A percentile compares a stretch with the other conserved stretches of the same genome.
Conservation (phyloP, 2,329 filamentous ascomycete species). For the Gnomoniopsis smithogilvyi region DNA sequence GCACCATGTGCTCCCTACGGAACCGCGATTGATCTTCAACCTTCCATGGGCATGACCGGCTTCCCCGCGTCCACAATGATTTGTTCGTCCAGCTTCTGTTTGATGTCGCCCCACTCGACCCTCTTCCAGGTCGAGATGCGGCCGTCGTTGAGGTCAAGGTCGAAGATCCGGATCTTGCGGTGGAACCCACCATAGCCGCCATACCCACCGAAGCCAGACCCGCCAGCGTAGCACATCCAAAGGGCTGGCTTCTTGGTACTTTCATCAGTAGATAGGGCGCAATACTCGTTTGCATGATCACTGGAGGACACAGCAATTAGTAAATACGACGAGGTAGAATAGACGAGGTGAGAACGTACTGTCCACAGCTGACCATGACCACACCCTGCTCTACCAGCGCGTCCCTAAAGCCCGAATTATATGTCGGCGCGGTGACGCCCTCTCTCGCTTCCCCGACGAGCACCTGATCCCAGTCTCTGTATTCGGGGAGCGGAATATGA, state of each 20-base stretch:
- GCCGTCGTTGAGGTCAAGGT: constrained; percentile 88
- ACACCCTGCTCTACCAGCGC: constrained; percentile 84
- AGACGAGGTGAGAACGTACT: constrained; percentile 51
- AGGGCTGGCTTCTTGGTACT: constrained; percentile 61
- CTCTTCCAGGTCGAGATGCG: constrained; percentile 91
- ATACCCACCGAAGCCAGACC: constrained; percentile 89
- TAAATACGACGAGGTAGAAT: background rate
- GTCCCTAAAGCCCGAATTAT: constrained; percentile 91
- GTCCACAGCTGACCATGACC: constrained; percentile 84
- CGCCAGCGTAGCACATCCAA: constrained; percentile 99
- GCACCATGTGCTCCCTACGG: background rate
- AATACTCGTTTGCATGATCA: constrained; percentile 97
- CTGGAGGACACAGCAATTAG: constrained; percentile 36
- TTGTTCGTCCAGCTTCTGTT: constrained; percentile 56
- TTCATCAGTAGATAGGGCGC: constrained; percentile 62
- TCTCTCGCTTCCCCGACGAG: constrained; percentile 75
- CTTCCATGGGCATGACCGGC: constrained; percentile 31
- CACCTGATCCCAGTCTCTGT: constrained; percentile 58
- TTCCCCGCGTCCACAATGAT: constrained; percentile 63
- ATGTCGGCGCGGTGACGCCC: constrained; percentile 79
- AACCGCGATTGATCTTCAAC: background rate
- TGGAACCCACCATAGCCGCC: constrained; percentile 85
- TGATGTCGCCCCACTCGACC: constrained; percentile 63
- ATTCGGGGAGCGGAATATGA: constrained; percentile 93
- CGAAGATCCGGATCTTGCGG: constrained; percentile 82